Evolutionary conservation across 140 eudicot genomes (phyloP).

Genomic region (Stevia rebaudiana): DNA sequence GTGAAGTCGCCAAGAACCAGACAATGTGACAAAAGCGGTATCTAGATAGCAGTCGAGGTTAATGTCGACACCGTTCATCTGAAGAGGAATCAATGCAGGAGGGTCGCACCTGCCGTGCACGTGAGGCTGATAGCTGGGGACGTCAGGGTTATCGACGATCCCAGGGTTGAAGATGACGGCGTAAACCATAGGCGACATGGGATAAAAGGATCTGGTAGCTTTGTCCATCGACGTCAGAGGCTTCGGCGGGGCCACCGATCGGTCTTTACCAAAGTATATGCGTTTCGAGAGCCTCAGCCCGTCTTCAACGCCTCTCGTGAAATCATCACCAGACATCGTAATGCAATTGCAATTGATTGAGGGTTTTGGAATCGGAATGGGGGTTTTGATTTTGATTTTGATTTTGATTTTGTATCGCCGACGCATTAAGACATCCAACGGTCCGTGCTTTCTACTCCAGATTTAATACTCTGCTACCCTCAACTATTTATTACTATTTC

Average conservation of each 20-base stretch:
- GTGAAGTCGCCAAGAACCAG: slow-evolving; percentile 82
- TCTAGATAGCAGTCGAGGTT: slow-evolving; percentile 58
- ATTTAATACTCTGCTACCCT: too few relatives aligned
- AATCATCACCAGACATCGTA: slow-evolving; percentile 44
- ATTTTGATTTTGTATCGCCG: too few relatives aligned
- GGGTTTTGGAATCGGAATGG: too few relatives aligned
- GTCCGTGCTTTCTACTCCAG: too few relatives aligned
- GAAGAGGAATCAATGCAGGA: slow-evolving; percentile 82
- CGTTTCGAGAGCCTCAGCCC: slow-evolving; percentile 74
- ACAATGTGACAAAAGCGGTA: slow-evolving; percentile 58
- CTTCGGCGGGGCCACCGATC: slow-evolving; percentile 82
- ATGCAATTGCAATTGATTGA: too few relatives aligned
- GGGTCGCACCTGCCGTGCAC: slow-evolving; percentile 86
- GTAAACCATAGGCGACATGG: slow-evolving; percentile 61
- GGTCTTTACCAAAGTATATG: slow-evolving; percentile 77
- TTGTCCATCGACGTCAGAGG: slow-evolving; percentile 46
- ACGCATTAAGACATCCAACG: too few relatives aligned
- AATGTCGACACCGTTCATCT: slow-evolving; percentile 57
- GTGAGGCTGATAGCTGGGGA: slow-evolving; percentile 89
- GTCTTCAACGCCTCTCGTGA: slow-evolving; percentile 66
- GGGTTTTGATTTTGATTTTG: slow-evolving; percentile 11
- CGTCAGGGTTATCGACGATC: slow-evolving; percentile 77
- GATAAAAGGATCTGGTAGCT: slow-evolving; percentile 26
- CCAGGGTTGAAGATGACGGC: slow-evolving; percentile 63
- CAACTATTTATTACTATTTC: too few relatives aligned